Evolutionary conservation across 768 basidiomycete species (phyloP), one percentile per base, ranked within the genome.

Genomic region (Boletus rufocinnamomeus): DNA sequence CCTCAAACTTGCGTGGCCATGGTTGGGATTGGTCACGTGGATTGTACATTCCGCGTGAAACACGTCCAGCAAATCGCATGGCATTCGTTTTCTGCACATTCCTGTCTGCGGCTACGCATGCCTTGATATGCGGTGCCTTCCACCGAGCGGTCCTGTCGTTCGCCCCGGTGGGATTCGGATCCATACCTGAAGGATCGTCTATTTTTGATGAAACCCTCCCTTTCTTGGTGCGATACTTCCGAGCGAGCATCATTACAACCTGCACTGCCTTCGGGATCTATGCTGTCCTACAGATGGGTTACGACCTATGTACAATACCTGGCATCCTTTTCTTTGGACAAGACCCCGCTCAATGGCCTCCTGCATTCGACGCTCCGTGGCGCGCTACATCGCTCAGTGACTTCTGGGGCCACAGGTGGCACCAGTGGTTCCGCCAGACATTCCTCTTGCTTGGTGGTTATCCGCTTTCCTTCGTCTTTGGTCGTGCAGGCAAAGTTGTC

Each of bases 11-110:
- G 60, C 83, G 87, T 19, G 87, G 87, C 8, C 65, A 75, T 47
- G 85, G 83, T 16, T 88, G 87, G 86, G 73, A 80, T 44, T 87
- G 84, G 81, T 83, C 84, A 2, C 62, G 69, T 30, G 59, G 65
- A 27, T 16, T 67, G 11, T 52, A 66, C 48, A 37, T 72, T 27
- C 69, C 74, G 6, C 68, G 56, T 6, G 79, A 82, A 60, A 77
- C 73, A 11, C 79, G 81, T 21, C 74, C 78, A 2, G 58, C 66
- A 1, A 76, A 80, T 23, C 75, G 67, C 10, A 19, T 57, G 1
- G 60, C 68, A 16, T 86, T 84, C 64, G 44, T 75, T 4, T 57
- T 69, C 19, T 59, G 70, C 8, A 77, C 80, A 0, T 49, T 77
- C 8, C 11, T 61, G 19, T 76, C 74, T 23, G 63, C 75, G 27